These are phyloP conservation scores for Calonectria naviculata DNA, from an alignment of 2,329 filamentous ascomycete species.

Conservation along the genomic window DNA sequence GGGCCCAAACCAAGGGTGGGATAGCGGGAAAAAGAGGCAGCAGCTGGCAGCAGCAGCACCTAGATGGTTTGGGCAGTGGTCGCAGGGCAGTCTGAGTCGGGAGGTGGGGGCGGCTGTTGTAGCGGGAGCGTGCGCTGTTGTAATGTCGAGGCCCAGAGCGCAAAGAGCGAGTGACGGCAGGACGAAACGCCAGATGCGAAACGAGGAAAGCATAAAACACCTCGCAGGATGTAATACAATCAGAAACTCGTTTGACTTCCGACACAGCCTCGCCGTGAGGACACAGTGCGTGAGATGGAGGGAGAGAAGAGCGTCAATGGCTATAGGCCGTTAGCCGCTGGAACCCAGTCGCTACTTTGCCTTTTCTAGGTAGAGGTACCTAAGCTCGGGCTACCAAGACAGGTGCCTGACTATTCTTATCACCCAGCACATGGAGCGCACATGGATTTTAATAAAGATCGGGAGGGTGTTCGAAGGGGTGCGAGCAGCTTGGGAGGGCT, in stretches of 20 bases:
- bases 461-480: not conserved
- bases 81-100: not conserved
- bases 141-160: not conserved
- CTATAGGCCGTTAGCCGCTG: constrained; percentile 16
- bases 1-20: constrained; percentile 2
- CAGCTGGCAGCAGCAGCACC: constrained; percentile 1
- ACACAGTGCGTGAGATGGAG: not conserved
- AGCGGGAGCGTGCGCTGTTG: not conserved
- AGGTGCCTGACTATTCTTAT: constrained; percentile 15
- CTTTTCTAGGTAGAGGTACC: constrained; percentile 1
- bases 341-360: not conserved
- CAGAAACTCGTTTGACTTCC: not conserved
- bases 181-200: not conserved
- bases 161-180: not conserved
- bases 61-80: not conserved
- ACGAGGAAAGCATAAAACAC: not conserved
- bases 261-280: constrained; percentile 8
- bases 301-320: not conserved
- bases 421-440: not conserved
- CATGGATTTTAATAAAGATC: not conserved
- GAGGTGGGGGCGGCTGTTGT: not conserved
- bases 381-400: constrained; percentile 2
- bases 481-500: not conserved
- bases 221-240: not conserved
- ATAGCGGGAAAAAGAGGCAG: constrained; percentile 5